Conservation (phyloP, 345 rosid species). For the Syzygium jambos region DNA sequence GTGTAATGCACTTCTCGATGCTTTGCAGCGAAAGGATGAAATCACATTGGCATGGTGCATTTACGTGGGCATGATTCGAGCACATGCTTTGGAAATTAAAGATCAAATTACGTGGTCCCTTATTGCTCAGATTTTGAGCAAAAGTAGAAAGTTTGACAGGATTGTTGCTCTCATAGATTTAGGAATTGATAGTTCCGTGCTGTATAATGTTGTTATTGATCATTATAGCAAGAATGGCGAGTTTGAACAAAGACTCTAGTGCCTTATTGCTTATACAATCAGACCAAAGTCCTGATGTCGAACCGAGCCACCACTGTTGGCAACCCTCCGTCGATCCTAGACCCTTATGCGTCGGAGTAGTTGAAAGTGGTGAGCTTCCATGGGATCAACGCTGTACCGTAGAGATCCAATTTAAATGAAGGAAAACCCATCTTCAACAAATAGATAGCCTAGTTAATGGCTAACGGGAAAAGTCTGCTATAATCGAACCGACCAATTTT, state of each 20-base stretch:
- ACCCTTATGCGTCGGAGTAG: not conserved
- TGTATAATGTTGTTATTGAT: constrained; percentile 45
- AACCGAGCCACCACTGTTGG: not conserved
- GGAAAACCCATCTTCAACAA: not conserved
- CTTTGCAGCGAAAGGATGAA: constrained; percentile 23
- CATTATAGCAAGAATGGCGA: constrained; percentile 42
- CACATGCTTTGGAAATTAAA: constrained; percentile 13
- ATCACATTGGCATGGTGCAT: constrained; percentile 41
- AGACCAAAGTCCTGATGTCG: not conserved
- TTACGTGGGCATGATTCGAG: constrained; percentile 42
- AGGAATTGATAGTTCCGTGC: constrained; percentile 35
- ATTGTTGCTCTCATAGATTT: constrained; percentile 35
- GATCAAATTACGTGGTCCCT: constrained; percentile 44
- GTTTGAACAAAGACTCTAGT: not conserved
- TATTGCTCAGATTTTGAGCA: constrained; percentile 38
- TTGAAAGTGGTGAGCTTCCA: not conserved
- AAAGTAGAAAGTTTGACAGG: constrained; percentile 32
- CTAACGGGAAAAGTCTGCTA: not conserved
- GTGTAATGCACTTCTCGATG: constrained; percentile 43
- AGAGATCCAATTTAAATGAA: not conserved
- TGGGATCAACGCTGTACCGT: not conserved
- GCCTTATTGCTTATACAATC: not conserved
- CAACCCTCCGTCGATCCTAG: not conserved
- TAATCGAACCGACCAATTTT: not conserved
- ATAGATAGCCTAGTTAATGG: not conserved